These are phyloP conservation scores for Leptographium lundbergii DNA, from an alignment of 2,329 filamentous ascomycete species.

Conservation along the genomic window DNA sequence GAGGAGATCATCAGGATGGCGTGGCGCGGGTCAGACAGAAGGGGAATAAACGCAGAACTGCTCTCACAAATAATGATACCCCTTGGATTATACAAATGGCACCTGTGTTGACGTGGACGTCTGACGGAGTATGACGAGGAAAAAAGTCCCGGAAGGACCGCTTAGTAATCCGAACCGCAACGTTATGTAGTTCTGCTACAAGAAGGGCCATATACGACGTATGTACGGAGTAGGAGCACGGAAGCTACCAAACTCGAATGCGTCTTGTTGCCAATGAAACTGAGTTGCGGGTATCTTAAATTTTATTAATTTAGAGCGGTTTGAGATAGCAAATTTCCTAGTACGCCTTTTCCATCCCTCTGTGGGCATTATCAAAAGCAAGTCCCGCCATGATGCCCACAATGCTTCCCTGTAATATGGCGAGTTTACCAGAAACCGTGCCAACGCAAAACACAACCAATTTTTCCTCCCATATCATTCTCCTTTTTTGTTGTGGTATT, in stretches of 20 bases:
- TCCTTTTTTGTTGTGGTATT: not conserved
- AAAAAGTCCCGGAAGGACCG: not conserved
- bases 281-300: not conserved
- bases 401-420: not conserved
- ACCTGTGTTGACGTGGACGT: not conserved
- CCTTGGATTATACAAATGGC: conserved; percentile 11
- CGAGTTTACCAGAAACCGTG: not conserved
- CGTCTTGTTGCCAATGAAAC: not conserved
- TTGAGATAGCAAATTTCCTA: not conserved
- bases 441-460: not conserved
- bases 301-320: not conserved
- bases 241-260: not conserved
- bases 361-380: not conserved
- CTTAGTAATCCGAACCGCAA: not conserved
- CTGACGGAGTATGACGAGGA: not conserved
- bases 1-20: not conserved
- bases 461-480: not conserved
- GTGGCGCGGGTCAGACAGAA: not conserved
- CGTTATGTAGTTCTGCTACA: not conserved
- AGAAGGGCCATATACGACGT: not conserved
- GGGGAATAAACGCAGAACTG: not conserved
- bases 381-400: not conserved
- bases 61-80: conserved; percentile 10
- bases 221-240: too few relatives aligned
- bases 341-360: not conserved